Conservation (phyloP, 768 basidiomycete genomes). For the Lentinula boryana region DNA sequence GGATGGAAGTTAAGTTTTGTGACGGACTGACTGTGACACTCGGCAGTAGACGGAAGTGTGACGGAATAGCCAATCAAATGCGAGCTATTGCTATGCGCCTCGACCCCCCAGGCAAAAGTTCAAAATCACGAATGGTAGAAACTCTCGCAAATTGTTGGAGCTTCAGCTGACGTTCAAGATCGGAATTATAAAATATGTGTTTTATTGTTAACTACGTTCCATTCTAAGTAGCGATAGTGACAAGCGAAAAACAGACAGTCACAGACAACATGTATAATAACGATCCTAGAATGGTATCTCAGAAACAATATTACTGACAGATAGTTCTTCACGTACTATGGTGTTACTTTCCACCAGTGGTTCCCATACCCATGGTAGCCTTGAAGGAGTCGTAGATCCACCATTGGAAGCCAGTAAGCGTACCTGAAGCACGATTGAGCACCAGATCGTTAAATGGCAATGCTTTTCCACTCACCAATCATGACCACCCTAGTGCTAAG, state of each 20-base stretch:
- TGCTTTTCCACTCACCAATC: constrained; percentile 46
- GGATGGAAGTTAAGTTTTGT: constrained; percentile 25
- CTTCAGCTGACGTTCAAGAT: background rate
- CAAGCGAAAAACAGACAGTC: background rate
- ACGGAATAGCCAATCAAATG: background rate
- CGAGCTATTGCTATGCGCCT: background rate
- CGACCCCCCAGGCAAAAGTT: background rate
- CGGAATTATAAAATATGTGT: background rate
- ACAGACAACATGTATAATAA: background rate
- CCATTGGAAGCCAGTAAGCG: constrained; percentile 73
- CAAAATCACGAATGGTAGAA: background rate
- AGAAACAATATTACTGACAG: background rate
- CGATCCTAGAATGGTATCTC: background rate
- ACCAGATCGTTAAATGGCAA: background rate
- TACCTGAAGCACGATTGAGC: constrained; percentile 15
- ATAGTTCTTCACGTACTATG: background rate
- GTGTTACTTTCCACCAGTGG: constrained; percentile 78
- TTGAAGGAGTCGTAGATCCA: constrained; percentile 93
- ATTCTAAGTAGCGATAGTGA: background rate
- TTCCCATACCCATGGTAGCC: constrained; percentile 76
- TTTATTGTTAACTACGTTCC: background rate
- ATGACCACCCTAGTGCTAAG: constrained; percentile 83
- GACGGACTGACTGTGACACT: constrained; percentile 14
- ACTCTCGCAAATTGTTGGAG: no score
- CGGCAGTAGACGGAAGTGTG: background rate